phyloP scores from a whole-genome alignment of 1,139 yeast species.

The Sugiyamaella paludigena region DNA sequence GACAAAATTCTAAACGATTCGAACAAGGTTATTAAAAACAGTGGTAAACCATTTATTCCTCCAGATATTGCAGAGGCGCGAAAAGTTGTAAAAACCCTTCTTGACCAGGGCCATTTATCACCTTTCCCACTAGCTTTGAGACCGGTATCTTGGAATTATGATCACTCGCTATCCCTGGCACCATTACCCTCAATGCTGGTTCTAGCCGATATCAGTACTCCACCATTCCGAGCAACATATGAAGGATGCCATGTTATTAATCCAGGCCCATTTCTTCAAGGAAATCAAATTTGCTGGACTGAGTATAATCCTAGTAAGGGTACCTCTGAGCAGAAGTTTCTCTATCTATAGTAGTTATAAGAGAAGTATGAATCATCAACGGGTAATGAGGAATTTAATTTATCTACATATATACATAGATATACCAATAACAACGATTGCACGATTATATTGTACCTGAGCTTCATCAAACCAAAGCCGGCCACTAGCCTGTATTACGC shows the following conservation, averaged over 20 bases:
- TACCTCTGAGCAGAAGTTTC: conserved; percentile 21
- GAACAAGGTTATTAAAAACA: conserved; percentile 14
- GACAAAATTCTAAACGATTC: conserved; percentile 23
- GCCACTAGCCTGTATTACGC: no score
- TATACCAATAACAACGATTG: background rate
- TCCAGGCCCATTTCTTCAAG: conserved; percentile 56
- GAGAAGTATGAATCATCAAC: background rate
- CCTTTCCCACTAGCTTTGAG: conserved; percentile 66
- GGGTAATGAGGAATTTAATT: background rate
- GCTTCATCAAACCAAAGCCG: background rate
- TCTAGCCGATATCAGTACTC: conserved; percentile 66
- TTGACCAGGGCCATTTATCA: conserved; percentile 85
- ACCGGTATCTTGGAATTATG: conserved; percentile 68
- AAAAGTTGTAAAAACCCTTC: conserved; percentile 68
- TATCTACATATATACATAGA: background rate
- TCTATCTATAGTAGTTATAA: conserved; percentile 18
- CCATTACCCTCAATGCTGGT: conserved; percentile 65
- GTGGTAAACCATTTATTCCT: conserved; percentile 25
- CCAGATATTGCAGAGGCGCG: conserved; percentile 62
- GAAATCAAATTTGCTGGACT: conserved; percentile 55
- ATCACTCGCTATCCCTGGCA: conserved; percentile 63
- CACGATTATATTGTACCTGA: background rate
- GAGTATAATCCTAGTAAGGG: conserved; percentile 59
- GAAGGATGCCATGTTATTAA: conserved; percentile 81
- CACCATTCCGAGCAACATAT: conserved; percentile 70